phyloP scores from a whole-genome alignment of 306 rosid genomes.

The Prunus mume region DNA sequence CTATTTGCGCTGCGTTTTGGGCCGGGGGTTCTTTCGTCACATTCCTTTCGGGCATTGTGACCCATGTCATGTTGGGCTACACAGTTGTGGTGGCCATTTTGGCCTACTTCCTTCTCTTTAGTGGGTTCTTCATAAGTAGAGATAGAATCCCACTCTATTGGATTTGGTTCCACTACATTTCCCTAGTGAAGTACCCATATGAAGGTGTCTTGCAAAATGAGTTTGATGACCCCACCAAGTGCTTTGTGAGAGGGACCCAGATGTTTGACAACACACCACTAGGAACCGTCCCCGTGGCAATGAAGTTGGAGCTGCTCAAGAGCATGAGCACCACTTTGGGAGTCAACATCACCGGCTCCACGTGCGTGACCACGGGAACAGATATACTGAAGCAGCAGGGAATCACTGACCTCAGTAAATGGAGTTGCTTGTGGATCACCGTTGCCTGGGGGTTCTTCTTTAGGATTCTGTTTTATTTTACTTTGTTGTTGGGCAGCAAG shows the following conservation, averaged over 20 bases:
- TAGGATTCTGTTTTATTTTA: constrained; percentile 67
- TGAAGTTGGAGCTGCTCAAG: constrained; percentile 57
- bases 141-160: constrained; percentile 75
- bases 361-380: constrained; percentile 70
- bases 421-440: constrained; percentile 75
- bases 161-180: constrained; percentile 87
- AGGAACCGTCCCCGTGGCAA: constrained; percentile 31
- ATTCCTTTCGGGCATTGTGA: constrained; percentile 72
- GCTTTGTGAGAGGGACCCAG: constrained; percentile 75
- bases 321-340: constrained; percentile 68
- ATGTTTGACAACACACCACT: constrained; percentile 78
- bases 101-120: constrained; percentile 79
- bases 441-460: constrained; percentile 85
- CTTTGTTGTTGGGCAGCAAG: constrained; percentile 66
- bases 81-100: constrained; percentile 79
- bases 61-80: constrained; percentile 85
- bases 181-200: constrained; percentile 86
- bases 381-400: constrained; percentile 76
- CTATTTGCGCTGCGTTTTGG: constrained; percentile 62
- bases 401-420: constrained; percentile 60
- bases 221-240: constrained; percentile 40
- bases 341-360: constrained; percentile 43
- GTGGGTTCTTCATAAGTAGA: constrained; percentile 80
- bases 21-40: constrained; percentile 91
- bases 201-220: constrained; percentile 83